These are phyloP conservation scores for Thelephora aurantiotincta DNA, from an alignment of 768 basidiomycete species.

Conservation along the genomic window DNA sequence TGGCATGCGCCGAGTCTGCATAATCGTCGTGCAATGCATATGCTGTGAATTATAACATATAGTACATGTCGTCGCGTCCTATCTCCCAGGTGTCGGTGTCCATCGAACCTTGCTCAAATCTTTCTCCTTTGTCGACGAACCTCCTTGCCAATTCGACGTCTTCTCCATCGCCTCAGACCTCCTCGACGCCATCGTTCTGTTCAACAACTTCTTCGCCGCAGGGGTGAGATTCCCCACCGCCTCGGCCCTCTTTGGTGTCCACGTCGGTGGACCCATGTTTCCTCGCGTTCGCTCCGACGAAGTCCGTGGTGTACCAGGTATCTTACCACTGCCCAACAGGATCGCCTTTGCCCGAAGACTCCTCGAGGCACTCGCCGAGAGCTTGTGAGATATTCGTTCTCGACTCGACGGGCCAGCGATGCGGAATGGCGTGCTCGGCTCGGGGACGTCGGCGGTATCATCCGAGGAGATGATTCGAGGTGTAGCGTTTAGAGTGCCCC, in stretches of 20 bases:
- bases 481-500: slow-evolving; percentile 88
- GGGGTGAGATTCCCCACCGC: slow-evolving; percentile 71
- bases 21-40: not conserved
- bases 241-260: slow-evolving; percentile 65
- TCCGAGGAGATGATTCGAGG: slow-evolving; percentile 71
- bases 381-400: slow-evolving; percentile 67
- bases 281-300: slow-evolving; percentile 26
- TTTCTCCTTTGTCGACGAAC: slow-evolving; percentile 29
- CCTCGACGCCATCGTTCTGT: slow-evolving; percentile 50
- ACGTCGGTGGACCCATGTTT: slow-evolving; percentile 67
- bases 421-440: slow-evolving; percentile 57
- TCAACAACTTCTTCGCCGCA: slow-evolving; percentile 66
- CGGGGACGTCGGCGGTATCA: slow-evolving; percentile 30
- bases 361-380: slow-evolving; percentile 73
- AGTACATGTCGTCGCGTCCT: slow-evolving; percentile 20
- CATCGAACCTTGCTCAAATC: slow-evolving; percentile 57
- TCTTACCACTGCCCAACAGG: slow-evolving; percentile 31
- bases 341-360: slow-evolving; percentile 69
- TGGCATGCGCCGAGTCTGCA: not conserved
- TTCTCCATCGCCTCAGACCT: slow-evolving; percentile 58
- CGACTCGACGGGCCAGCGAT: slow-evolving; percentile 66
- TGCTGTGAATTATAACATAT: not conserved
- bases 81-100: slow-evolving; percentile 60
- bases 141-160: slow-evolving; percentile 40
- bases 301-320: slow-evolving; percentile 20